These are phyloP conservation scores for Gaultheria prostrata DNA, from an alignment of 148 eudicot species.

Conservation along the genomic window DNA sequence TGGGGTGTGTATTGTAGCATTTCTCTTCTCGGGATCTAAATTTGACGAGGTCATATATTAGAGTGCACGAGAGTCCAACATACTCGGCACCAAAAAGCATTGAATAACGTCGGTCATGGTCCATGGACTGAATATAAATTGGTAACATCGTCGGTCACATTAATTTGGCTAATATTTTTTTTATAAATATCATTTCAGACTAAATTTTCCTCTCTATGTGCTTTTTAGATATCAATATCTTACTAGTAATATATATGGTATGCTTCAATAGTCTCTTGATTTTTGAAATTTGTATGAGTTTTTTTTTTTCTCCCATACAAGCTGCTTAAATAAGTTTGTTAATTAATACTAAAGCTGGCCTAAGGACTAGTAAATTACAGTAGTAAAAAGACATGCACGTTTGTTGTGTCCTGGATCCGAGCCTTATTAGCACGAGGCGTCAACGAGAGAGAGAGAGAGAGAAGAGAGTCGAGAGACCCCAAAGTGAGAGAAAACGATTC, in stretches of 20 bases:
- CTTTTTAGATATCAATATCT: not conserved
- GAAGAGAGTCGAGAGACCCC: no score
- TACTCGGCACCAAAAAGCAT: no score
- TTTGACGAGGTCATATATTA: no score
- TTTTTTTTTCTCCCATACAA: not conserved
- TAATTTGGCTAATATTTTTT: not conserved
- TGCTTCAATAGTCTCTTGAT: not conserved
- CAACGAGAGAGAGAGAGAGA: not conserved
- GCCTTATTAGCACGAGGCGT: constrained; percentile 5
- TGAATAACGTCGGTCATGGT: no score
- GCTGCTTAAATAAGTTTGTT: not conserved
- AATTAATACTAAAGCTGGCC: no score
- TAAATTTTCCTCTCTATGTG: not conserved
- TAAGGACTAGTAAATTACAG: no score
- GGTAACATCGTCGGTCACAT: not conserved
- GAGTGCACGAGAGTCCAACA: no score
- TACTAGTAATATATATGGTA: not conserved
- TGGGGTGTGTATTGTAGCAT: no score
- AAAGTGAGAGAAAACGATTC: constrained; percentile 4
- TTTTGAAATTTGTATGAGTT: no score
- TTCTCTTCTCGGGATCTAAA: no score
- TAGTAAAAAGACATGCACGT: not conserved
- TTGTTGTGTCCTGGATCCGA: not conserved
- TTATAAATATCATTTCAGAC: no score
- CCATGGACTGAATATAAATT: no score